Conservation (phyloP, 129 eudicot genomes). For the Ambrosia trifida region DNA sequence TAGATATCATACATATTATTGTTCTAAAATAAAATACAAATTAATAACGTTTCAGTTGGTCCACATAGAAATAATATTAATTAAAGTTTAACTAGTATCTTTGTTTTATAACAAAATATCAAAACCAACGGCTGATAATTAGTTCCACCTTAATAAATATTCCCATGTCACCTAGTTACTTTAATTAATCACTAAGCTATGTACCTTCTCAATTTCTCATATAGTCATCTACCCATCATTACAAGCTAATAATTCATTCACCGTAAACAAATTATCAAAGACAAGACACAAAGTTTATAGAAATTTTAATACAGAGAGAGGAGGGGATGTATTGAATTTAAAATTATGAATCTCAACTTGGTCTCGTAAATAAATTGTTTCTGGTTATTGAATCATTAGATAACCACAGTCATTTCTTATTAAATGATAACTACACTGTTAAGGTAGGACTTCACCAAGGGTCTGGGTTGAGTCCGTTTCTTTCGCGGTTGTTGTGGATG, state of each 20-base stretch:
- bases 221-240: background rate
- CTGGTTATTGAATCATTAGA: no score
- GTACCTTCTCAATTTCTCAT: background rate
- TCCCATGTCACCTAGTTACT: slow-evolving; percentile 3
- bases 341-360: no score
- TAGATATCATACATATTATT: background rate
- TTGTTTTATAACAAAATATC: slow-evolving; percentile 17
- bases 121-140: slow-evolving; percentile 30
- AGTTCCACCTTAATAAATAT: slow-evolving; percentile 14
- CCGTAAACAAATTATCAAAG: background rate
- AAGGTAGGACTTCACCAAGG: no score
- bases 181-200: background rate
- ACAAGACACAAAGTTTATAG: background rate
- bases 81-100: background rate
- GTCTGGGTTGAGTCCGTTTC: no score
- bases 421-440: no score
- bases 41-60: background rate
- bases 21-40: background rate
- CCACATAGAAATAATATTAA: slow-evolving; percentile 7
- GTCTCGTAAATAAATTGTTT: no score
- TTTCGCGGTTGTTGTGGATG: no score
- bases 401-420: no score
- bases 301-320: no score
- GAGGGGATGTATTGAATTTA: no score
- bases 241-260: background rate